Percentiles rank a stretch among this genome's conserved stretches.
phyloP scores from a whole-genome alignment of 2,329 filamentous ascomycete species.

The Endoconidiophora polonica region DNA sequence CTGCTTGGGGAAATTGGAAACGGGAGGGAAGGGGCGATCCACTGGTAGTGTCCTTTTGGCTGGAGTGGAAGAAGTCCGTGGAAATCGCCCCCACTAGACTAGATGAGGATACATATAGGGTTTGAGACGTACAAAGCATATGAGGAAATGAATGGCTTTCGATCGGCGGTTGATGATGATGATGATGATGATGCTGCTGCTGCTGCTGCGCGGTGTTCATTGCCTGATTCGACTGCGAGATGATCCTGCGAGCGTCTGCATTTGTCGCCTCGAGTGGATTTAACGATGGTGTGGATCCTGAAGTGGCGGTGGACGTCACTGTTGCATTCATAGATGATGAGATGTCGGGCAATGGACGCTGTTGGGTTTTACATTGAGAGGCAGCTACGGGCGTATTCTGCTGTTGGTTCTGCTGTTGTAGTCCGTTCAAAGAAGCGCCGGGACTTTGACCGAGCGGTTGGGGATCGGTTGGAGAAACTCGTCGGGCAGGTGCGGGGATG shows the following conservation, averaged over 20 bases:
- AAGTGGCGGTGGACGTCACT: not conserved
- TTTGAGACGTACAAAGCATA: too few species aligned
- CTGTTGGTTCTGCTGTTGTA: not conserved
- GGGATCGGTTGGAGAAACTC: constrained; percentile 3
- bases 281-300: not conserved
- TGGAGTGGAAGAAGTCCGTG: too few species aligned
- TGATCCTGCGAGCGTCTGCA: not conserved
- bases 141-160: too few species aligned
- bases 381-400: not conserved
- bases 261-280: not conserved
- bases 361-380: not conserved
- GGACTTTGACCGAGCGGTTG: constrained; percentile 2
- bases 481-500: constrained; percentile 1
- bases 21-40: too few species aligned
- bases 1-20: too few species aligned
- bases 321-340: not conserved
- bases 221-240: not conserved
- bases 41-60: not conserved
- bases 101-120: too few species aligned
- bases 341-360: not conserved
- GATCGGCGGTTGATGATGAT: not conserved
- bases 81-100: too few species aligned
- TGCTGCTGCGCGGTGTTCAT: too few species aligned
- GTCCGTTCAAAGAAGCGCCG: not conserved
- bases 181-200: not conserved